A percentile compares a stretch with the other conserved stretches of the same genome.
Conservation (phyloP, 352 stramenopile genomes). For the Phytopythium litorale region DNA sequence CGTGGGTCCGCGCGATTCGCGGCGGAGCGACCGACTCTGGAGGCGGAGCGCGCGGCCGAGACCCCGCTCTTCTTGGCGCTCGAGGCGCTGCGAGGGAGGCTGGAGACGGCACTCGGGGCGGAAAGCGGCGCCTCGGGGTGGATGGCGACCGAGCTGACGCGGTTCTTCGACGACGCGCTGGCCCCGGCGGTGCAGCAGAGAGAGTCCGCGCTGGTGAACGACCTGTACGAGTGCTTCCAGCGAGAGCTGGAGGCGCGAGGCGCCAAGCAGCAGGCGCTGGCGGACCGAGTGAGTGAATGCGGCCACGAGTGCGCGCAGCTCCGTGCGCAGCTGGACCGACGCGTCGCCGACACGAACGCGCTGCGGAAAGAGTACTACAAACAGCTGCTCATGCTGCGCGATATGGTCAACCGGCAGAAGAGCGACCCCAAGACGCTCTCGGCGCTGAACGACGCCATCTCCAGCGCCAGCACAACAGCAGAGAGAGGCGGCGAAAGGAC, state of each 20-base stretch:
- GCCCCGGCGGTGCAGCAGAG: slow-evolving; percentile 46
- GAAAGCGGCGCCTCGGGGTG: background rate
- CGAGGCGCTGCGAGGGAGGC: slow-evolving; percentile 10
- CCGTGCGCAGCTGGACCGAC: slow-evolving; percentile 57
- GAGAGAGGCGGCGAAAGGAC: background rate
- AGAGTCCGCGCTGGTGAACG: slow-evolving; percentile 51
- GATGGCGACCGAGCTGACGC: slow-evolving; percentile 22
- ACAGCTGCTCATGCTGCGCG: slow-evolving; percentile 65
- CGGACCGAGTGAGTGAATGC: slow-evolving; percentile 18
- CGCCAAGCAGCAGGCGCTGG: slow-evolving; percentile 9
- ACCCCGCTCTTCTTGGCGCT: slow-evolving; percentile 13
- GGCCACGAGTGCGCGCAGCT: slow-evolving; percentile 34
- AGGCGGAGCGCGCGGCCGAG: slow-evolving; percentile 9
- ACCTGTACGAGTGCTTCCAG: slow-evolving; percentile 50
- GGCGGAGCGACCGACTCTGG: slow-evolving; percentile 14
- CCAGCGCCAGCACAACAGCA: slow-evolving; percentile 18
- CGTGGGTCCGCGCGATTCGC: slow-evolving; percentile 10
- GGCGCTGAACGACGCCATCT: slow-evolving; percentile 55
- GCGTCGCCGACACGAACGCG: slow-evolving; percentile 56
- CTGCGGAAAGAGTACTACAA: slow-evolving; percentile 73
- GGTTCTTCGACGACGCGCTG: slow-evolving; percentile 42
- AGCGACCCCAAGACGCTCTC: slow-evolving; percentile 44
- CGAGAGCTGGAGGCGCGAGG: slow-evolving; percentile 29
- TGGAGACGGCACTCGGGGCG: slow-evolving; percentile 9
- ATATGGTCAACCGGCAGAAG: slow-evolving; percentile 55